Percentiles rank a stretch among this genome's conserved stretches.
Evolutionary conservation across 106 monocot species (phyloP).

Genomic region (Hemerocallis citrina): DNA sequence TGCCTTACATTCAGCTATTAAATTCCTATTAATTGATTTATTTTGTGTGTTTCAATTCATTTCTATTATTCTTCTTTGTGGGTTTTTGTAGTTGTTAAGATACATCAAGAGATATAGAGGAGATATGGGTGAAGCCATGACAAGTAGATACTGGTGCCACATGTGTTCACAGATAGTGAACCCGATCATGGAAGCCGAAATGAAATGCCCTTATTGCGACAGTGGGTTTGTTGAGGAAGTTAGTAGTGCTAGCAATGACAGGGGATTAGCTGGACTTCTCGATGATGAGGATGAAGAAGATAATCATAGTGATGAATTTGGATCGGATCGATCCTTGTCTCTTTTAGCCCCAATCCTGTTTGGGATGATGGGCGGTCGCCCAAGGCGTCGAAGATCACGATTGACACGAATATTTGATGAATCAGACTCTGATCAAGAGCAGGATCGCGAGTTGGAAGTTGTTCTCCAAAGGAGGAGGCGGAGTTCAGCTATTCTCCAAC

Average conservation of each 20-base stretch:
- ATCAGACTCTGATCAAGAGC: not conserved
- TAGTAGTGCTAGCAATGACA: constrained; percentile 9
- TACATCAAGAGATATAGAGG: too few species aligned
- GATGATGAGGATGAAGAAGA: not conserved
- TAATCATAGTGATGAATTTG: not conserved
- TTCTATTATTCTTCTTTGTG: too few species aligned
- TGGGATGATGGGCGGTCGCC: constrained; percentile 20
- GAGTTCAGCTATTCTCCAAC: constrained; percentile 20
- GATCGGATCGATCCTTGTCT: constrained; percentile 14
- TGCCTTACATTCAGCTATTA: too few species aligned
- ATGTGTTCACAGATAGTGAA: constrained; percentile 27
- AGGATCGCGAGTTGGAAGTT: not conserved
- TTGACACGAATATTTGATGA: constrained; percentile 8
- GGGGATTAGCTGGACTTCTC: not conserved
- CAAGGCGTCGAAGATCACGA: constrained; percentile 4
- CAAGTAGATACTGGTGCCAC: constrained; percentile 32
- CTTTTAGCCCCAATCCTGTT: constrained; percentile 33
- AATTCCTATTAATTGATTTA: too few species aligned
- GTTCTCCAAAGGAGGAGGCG: constrained; percentile 6
- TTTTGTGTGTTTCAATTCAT: too few species aligned
- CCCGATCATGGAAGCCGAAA: constrained; percentile 29
- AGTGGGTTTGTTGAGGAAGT: constrained; percentile 47
- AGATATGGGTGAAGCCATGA: constrained; percentile 9
- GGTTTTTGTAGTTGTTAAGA: too few species aligned
- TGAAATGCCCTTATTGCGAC: constrained; percentile 41